Evolutionary conservation across 2,329 filamentous ascomycete species (phyloP), one percentile per base, ranked within the genome.

Genomic region (Beauveria sp.): DNA sequence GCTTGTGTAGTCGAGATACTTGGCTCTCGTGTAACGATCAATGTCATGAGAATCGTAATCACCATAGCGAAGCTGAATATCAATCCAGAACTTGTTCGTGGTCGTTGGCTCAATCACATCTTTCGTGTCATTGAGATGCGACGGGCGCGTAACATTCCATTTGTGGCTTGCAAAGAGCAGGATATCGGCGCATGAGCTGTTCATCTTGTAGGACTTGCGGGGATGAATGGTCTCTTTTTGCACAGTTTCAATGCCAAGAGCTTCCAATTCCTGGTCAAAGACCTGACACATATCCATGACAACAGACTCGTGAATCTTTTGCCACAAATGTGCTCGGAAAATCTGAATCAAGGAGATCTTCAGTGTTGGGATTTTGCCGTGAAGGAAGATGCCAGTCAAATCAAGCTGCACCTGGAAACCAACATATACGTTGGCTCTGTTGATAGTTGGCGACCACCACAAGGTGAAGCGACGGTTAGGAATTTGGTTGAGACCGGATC

Each of bases 191-290:
- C 94, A 97, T 62, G 93, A 97, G 70, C 92, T 97, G 81, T 99
- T 99, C 94, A 99, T 99, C 85, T 99, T 99, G 85, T 99, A 99
- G 5, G 92, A 97, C 77, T 99, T 99, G 84, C 94, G 85, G 57
- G 94, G 94, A 79, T 99, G 94, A 63, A 99, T 99, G 0, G 94
- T 97, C 78, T 99, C 94, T 76, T 99, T 99, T 72, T 99, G 94
- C 5, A 97, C 94, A 2, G 92, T 96, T 75, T 99, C 94, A 62
- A 99, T 97, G 41, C 92, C 92, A 4, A 99, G 80, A 37, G 94
- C 92, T 74, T 99, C 94, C 48, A 99, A 79, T 72, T 99, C 94
- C 71, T 97, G 93, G 67, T 99, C 94, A 68, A 99, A 96, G 16
- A 99, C 94, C 72, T 99, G 96, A 68, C 94, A 97, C 70, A 99